phyloP scores from a whole-genome alignment of 257 asterid species.

The Nicotiana undulata region DNA sequence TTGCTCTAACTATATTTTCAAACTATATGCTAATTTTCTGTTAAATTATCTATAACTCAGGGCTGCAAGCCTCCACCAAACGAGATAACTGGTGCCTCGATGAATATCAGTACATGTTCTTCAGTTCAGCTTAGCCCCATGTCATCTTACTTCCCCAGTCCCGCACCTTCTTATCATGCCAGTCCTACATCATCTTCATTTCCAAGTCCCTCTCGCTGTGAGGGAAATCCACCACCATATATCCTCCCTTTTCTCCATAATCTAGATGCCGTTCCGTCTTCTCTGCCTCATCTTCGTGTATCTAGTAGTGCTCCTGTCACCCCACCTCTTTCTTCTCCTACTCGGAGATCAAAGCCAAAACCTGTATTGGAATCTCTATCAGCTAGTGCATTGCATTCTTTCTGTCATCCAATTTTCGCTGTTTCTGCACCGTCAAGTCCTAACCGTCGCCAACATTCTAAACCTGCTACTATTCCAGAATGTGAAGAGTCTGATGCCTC shows the following conservation, averaged over 20 bases:
- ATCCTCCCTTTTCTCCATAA: conserved; percentile 48
- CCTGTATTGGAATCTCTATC: conserved; percentile 54
- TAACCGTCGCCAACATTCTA: conserved; percentile 38
- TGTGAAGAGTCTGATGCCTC: conserved; percentile 39
- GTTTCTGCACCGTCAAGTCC: conserved; percentile 88
- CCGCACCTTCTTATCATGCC: conserved; percentile 66
- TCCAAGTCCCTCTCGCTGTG: conserved; percentile 63
- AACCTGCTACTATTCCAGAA: conserved; percentile 64
- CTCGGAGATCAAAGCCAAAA: conserved; percentile 52
- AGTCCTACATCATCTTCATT: conserved; percentile 67
- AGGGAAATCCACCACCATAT: conserved; percentile 41
- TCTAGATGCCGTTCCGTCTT: conserved; percentile 33
- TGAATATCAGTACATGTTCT: conserved; percentile 37
- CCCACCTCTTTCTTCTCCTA: conserved; percentile 87
- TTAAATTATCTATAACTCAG: conserved; percentile 19
- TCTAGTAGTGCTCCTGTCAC: conserved; percentile 88
- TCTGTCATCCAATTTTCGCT: conserved; percentile 45
- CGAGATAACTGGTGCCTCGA: conserved; percentile 28
- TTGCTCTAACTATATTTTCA: background rate
- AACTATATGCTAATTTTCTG: background rate
- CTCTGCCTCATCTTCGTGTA: conserved; percentile 59
- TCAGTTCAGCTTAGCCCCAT: conserved; percentile 63
- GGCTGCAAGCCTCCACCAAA: conserved; percentile 45
- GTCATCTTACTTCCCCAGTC: conserved; percentile 63
- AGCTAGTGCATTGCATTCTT: conserved; percentile 31